These are phyloP conservation scores for Aspergillus fijiensis DNA, from an alignment of 2,329 filamentous ascomycete genomes.

Conservation along the genomic window DNA sequence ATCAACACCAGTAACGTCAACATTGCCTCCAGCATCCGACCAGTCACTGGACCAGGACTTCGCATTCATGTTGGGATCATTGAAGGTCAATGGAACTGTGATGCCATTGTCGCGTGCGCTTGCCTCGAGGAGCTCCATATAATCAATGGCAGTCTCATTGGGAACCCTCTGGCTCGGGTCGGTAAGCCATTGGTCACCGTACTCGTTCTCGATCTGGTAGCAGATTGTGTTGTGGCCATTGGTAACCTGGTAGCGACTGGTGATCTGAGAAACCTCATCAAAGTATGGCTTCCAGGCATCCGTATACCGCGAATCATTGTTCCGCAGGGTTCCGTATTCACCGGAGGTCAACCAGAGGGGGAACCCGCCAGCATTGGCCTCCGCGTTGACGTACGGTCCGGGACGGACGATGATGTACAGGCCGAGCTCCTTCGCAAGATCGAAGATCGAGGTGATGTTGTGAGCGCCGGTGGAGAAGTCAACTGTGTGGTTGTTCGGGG, in stretches of 20 bases:
- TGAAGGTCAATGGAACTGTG: slow-evolving; percentile 57
- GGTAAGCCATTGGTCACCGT: slow-evolving; percentile 42
- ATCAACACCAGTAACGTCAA: slow-evolving; percentile 31
- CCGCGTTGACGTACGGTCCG: slow-evolving; percentile 64
- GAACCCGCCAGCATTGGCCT: slow-evolving; percentile 62
- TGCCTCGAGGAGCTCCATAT: slow-evolving; percentile 52
- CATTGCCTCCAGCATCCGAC: slow-evolving; percentile 52
- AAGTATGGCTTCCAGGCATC: slow-evolving; percentile 35
- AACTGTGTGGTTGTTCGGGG: slow-evolving; percentile 44
- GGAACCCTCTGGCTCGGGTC: slow-evolving; percentile 41
- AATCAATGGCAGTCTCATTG: slow-evolving; percentile 47
- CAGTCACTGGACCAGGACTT: slow-evolving; percentile 63
- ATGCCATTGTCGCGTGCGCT: slow-evolving; percentile 58
- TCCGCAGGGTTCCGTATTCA: slow-evolving; percentile 35
- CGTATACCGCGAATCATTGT: slow-evolving; percentile 33
- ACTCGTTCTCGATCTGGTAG: slow-evolving; percentile 37
- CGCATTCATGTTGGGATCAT: slow-evolving; percentile 60
- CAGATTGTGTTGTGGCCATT: slow-evolving; percentile 28
- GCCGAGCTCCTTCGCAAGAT: slow-evolving; percentile 55
- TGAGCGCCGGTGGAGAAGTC: slow-evolving; percentile 56
- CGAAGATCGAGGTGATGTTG: slow-evolving; percentile 54
- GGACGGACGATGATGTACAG: slow-evolving; percentile 58
- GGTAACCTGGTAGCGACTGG: slow-evolving; percentile 32
- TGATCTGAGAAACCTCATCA: slow-evolving; percentile 29
- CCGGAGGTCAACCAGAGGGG: slow-evolving; percentile 64